phyloP scores from a whole-genome alignment of 208 protist species.

The Crithidia expoeki region DNA sequence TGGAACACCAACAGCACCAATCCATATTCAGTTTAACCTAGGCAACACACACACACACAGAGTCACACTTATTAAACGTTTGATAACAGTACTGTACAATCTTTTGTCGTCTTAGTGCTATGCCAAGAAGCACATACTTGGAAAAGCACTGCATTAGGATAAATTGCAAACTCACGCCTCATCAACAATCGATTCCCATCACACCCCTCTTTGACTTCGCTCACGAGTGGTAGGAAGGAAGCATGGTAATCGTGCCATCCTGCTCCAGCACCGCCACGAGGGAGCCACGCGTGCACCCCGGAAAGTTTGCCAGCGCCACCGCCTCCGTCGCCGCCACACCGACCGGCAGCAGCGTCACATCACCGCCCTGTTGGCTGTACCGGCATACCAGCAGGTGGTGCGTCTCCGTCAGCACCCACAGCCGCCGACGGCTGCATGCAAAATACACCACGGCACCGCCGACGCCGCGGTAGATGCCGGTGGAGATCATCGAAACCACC shows the following conservation, averaged over 20 bases:
- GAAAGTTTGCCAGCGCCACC: constrained; percentile 48
- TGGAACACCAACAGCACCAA: neutral
- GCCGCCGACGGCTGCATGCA: constrained; percentile 58
- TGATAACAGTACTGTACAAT: no score
- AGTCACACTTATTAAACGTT: constrained; percentile 1
- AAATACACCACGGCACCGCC: constrained; percentile 64
- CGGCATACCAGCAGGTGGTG: constrained; percentile 78
- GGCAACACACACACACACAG: constrained; percentile 13
- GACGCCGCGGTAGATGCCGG: constrained; percentile 62
- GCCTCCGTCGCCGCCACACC: constrained; percentile 64
- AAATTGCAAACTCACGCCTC: no score
- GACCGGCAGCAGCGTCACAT: constrained; percentile 62
- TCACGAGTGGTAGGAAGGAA: constrained; percentile 79
- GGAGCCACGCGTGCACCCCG: constrained; percentile 62
- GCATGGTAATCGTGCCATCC: constrained; percentile 54
- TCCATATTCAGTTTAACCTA: no score
- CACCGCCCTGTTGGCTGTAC: constrained; percentile 44
- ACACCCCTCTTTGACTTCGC: neutral
- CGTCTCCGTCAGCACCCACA: constrained; percentile 75
- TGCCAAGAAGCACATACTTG: no score
- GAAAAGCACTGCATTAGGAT: no score
- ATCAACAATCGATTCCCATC: no score
- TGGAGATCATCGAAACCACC: constrained; percentile 70
- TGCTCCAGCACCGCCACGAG: constrained; percentile 69
- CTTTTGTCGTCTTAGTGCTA: no score